Conservation (phyloP, 2,329 filamentous ascomycete species). For the Hypoxylon sp. region DNA sequence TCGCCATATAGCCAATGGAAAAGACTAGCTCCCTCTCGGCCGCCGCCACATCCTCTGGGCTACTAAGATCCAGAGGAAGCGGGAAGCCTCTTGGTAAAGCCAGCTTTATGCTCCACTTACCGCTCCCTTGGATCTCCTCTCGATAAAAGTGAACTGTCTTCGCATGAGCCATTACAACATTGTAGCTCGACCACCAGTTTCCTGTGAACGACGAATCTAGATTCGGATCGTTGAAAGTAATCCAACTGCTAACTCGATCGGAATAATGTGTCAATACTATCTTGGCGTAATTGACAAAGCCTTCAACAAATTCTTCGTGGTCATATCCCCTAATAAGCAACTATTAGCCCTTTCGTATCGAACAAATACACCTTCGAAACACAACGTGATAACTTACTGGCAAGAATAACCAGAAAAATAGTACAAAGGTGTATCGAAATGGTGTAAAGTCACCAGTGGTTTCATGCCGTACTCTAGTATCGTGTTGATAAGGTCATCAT, state of each 20-base stretch:
- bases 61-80: slow-evolving; percentile 60
- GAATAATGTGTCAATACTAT: slow-evolving; percentile 67
- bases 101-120: slow-evolving; percentile 64
- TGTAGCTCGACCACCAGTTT: slow-evolving; percentile 52
- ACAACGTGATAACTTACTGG: background rate
- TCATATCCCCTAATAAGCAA: slow-evolving; percentile 60
- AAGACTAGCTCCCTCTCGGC: slow-evolving; percentile 64
- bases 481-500: slow-evolving; percentile 68
- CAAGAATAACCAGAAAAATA: background rate
- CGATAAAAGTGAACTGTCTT: slow-evolving; percentile 68
- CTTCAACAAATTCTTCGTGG: slow-evolving; percentile 62
- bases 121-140: slow-evolving; percentile 66
- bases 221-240: slow-evolving; percentile 68
- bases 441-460: slow-evolving; percentile 64
- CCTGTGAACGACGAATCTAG: slow-evolving; percentile 42
- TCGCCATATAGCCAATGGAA: slow-evolving; percentile 65
- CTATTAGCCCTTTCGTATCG: background rate
- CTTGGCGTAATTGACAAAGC: slow-evolving; percentile 68
- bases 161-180: slow-evolving; percentile 64
- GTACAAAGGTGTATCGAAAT: slow-evolving; percentile 58
- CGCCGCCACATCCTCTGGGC: slow-evolving; percentile 61
- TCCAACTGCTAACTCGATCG: slow-evolving; percentile 67
- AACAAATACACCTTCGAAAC: background rate
- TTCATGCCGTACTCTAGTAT: slow-evolving; percentile 65
- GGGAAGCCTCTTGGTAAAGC: slow-evolving; percentile 65